Percentiles rank a stretch among this genome's conserved stretches.
These are phyloP conservation scores for Ophiorrhiza pumila DNA, from an alignment of 257 asterid species.

Conservation along the genomic window DNA sequence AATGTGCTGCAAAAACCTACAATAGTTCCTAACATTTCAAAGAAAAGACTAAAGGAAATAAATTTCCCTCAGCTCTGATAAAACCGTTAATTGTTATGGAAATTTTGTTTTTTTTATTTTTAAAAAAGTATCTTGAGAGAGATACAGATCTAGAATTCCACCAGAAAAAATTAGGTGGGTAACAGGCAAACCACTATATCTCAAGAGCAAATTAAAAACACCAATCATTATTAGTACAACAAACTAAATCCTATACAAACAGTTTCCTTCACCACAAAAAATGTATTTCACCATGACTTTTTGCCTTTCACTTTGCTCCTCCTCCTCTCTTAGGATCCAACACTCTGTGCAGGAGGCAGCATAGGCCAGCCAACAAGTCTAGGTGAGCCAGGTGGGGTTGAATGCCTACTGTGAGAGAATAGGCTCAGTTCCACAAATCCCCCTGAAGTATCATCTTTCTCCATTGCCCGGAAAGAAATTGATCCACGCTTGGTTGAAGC, in stretches of 20 bases:
- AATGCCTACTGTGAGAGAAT: constrained; percentile 61
- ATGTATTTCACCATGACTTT: constrained; percentile 28
- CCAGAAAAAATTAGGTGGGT: constrained; percentile 57
- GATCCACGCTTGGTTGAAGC: constrained; percentile 52
- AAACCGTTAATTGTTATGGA: constrained; percentile 33
- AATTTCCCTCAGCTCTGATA: constrained; percentile 16
- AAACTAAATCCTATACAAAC: constrained; percentile 50
- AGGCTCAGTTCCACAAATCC: constrained; percentile 86
- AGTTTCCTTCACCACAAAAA: constrained; percentile 53
- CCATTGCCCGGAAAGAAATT: constrained; percentile 59
- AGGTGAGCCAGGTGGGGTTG: constrained; percentile 67
- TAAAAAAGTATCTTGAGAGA: constrained; percentile 24
- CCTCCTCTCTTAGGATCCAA: not conserved
- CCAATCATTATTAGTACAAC: constrained; percentile 40
- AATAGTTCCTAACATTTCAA: not conserved
- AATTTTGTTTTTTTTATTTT: too few species aligned
- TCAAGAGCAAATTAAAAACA: constrained; percentile 31
- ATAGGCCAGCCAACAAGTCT: constrained; percentile 70
- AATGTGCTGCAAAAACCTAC: not conserved
- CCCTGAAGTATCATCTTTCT: constrained; percentile 47
- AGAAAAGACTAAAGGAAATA: not conserved
- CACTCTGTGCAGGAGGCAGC: constrained; percentile 44
- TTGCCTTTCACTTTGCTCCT: not conserved
- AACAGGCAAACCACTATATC: constrained; percentile 50
- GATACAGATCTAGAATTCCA: constrained; percentile 48